Evolutionary conservation across 805 yeast species (phyloP).

Genomic region (Candida dendrica): DNA sequence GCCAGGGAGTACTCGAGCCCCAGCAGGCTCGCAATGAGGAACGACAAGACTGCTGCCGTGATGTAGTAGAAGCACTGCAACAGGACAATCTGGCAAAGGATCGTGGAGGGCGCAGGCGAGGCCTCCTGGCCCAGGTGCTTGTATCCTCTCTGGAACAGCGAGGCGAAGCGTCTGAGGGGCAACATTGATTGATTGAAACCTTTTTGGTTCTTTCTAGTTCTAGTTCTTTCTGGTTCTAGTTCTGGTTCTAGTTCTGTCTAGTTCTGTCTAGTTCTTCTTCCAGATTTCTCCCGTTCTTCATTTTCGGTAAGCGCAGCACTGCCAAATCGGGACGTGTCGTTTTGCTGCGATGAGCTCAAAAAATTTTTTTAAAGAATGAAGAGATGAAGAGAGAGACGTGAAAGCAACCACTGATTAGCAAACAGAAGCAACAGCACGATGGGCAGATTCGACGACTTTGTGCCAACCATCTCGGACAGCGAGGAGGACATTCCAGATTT

Average conservation of each 20-base stretch:
- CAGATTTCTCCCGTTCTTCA: no score
- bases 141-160: neutral
- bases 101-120: slow-evolving; percentile 48
- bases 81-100: slow-evolving; percentile 65
- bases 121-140: slow-evolving; percentile 16
- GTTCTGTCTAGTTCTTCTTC: no score
- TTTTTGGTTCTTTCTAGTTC: no score
- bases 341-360: slow-evolving; percentile 7
- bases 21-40: slow-evolving; percentile 54
- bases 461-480: slow-evolving; percentile 70
- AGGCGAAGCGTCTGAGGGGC: neutral
- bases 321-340: slow-evolving; percentile 1
- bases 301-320: no score
- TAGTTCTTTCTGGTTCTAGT: no score
- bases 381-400: slow-evolving; percentile 6
- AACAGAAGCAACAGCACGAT: no score
- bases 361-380: neutral
- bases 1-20: slow-evolving; percentile 63
- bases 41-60: slow-evolving; percentile 62
- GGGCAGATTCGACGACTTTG: slow-evolving; percentile 56
- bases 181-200: no score
- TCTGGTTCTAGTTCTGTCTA: no score
- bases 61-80: slow-evolving; percentile 75
- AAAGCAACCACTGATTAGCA: no score
- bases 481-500: slow-evolving; percentile 60